Evolutionary conservation across 352 stramenopile genomes (phyloP).

Genomic region (Achlya hypogyna): DNA sequence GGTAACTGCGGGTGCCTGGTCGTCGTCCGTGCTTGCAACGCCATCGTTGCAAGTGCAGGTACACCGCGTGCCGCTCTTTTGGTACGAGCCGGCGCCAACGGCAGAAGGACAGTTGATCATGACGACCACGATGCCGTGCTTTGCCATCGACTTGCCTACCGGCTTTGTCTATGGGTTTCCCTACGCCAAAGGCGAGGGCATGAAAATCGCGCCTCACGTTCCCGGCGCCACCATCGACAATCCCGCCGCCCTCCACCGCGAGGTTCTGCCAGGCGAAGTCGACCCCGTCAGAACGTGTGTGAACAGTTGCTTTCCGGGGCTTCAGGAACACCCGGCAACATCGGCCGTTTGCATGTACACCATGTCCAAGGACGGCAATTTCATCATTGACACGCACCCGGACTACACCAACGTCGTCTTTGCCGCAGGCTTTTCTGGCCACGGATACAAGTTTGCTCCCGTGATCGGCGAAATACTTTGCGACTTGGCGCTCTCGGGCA

Average conservation of each 20-base stretch:
- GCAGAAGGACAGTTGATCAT: neutral
- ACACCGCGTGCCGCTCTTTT: slow-evolving; percentile 54
- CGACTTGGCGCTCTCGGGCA: slow-evolving; percentile 47
- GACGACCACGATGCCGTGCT: slow-evolving; percentile 45
- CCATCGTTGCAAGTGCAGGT: slow-evolving; percentile 29
- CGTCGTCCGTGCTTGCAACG: slow-evolving; percentile 31
- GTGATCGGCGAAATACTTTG: slow-evolving; percentile 72
- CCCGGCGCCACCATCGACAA: slow-evolving; percentile 33
- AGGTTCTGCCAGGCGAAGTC: slow-evolving; percentile 28
- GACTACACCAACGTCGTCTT: slow-evolving; percentile 37
- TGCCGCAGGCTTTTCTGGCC: slow-evolving; percentile 65
- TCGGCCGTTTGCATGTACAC: slow-evolving; percentile 75
- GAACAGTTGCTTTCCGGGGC: slow-evolving; percentile 34
- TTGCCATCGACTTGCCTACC: slow-evolving; percentile 46
- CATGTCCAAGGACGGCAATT: slow-evolving; percentile 67
- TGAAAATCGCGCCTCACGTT: slow-evolving; percentile 68
- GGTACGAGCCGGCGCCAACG: slow-evolving; percentile 24
- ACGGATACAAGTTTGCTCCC: slow-evolving; percentile 80
- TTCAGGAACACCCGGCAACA: slow-evolving; percentile 35
- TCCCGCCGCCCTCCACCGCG: slow-evolving; percentile 31
- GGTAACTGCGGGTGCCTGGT: slow-evolving; percentile 48
- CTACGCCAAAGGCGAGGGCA: slow-evolving; percentile 36
- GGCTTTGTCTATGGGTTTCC: slow-evolving; percentile 46
- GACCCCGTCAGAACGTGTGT: slow-evolving; percentile 32
- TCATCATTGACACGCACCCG: slow-evolving; percentile 54